Conservation (phyloP, 164 flowering plant genomes). For the Litsea cubeba region DNA sequence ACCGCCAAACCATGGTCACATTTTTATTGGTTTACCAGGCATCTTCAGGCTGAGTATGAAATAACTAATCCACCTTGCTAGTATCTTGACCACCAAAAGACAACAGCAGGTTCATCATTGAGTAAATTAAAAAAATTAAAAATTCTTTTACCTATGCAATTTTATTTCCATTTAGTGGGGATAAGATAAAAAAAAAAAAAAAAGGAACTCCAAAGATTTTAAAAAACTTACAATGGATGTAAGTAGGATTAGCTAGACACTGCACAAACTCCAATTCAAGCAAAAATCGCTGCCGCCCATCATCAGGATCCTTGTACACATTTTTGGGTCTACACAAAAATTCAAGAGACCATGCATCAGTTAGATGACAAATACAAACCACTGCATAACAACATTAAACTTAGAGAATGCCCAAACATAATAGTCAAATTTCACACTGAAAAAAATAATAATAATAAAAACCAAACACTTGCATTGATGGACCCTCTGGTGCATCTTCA, state of each 20-base stretch:
- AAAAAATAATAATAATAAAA: background rate
- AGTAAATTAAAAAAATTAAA: no score
- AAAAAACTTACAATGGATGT: conserved; percentile 74
- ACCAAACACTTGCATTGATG: conserved; percentile 11
- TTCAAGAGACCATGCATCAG: background rate
- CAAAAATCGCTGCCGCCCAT: conserved; percentile 85
- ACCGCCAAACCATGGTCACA: no score
- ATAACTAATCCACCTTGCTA: background rate
- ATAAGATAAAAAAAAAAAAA: background rate
- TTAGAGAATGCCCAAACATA: background rate
- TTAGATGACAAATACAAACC: background rate
- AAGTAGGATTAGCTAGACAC: conserved; percentile 94
- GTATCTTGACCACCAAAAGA: background rate
- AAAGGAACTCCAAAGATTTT: background rate
- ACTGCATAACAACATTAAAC: background rate
- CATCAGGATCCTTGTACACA: conserved; percentile 87
- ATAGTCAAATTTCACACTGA: background rate
- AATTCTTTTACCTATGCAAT: no score
- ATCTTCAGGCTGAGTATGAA: background rate
- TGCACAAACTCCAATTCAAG: conserved; percentile 95
- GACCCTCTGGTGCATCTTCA: conserved; percentile 7
- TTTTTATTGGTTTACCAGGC: background rate
- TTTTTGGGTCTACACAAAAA: conserved; percentile 45
- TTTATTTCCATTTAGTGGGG: background rate
- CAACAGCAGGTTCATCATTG: background rate